Base-by-base conservation (phyloP, 371 early-diverging fungal genomes). In the Mucor circinelloides region DNA sequence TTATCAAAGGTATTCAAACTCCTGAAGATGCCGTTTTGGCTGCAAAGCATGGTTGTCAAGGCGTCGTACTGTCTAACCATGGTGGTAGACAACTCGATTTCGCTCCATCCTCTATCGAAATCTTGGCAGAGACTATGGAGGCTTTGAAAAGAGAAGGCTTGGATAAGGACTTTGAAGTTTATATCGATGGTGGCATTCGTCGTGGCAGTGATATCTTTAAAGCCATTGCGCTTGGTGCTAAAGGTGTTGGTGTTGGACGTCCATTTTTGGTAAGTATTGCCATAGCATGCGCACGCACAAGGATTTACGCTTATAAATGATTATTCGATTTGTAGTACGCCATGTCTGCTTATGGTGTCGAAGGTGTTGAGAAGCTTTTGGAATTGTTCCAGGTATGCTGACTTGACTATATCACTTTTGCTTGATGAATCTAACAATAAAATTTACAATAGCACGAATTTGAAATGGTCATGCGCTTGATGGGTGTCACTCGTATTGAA, bases 41-140 rank as follows among this genome's bases (percentile, higher is more conserved):
- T 2, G 93, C 92, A 12, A 67, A 89, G 55, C 60, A 82, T 56
- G 96, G 95, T 0, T 87, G 90, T 57, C 86, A 89, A 36, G 99
- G 93, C 36, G 88, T 97, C 58, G 89, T 97, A 12, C 79, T 98
- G 10, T 93, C 94, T 57, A 98, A 98, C 75, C 99, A 98, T 71
- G 99, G 98, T 67, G 99, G 99, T 31, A 86, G 99, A 12, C 98
- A 98, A 76, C 81, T 98, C 48, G 98, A 97, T 75, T 88, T 90
- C 57, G 85, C 89, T 1, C 86, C 87, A n/a, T 86, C 86, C 8
- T 71, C 79, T 7, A 91, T 94, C 68, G 97, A 97, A 62, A 90
- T 94, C 17, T 75, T 97, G 56, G 90, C 92, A 9, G 95, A 95
- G 60, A 92, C 94, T 10, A 85, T 93, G 69, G 88, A 86, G 17